Percentiles rank a stretch among this genome's conserved stretches.
phyloP scores from a whole-genome alignment of 345 rosid species.

The Sisymbrium irio region DNA sequence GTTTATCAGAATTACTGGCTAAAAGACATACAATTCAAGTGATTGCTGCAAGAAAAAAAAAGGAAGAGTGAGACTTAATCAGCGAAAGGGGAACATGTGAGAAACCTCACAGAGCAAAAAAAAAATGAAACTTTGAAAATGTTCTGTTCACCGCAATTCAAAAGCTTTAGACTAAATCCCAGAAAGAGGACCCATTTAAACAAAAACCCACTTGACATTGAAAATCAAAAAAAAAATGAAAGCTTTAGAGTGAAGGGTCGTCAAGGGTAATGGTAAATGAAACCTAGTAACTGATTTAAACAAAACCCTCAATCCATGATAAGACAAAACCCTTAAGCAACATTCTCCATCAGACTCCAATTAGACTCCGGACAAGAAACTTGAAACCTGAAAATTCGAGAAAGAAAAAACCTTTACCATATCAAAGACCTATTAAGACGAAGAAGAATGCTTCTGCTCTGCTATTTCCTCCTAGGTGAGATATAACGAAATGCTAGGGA shows the following conservation, averaged over 20 bases:
- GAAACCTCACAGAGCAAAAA: slow-evolving; percentile 50
- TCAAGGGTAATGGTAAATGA: slow-evolving; percentile 26
- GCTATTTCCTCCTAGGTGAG: not conserved
- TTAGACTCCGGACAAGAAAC: not conserved
- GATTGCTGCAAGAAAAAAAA: slow-evolving; percentile 38
- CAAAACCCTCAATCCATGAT: slow-evolving; percentile 3
- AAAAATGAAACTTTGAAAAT: slow-evolving; percentile 31
- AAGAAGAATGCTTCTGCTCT: not conserved
- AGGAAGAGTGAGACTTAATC: not conserved
- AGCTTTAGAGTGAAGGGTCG: slow-evolving; percentile 40
- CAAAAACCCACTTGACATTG: not conserved
- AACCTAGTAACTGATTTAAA: not conserved
- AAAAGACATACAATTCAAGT: slow-evolving; percentile 37
- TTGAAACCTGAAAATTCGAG: not conserved
- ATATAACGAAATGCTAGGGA: not conserved
- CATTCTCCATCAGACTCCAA: slow-evolving; percentile 4
- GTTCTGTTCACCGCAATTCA: slow-evolving; percentile 31
- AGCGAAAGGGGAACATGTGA: slow-evolving; percentile 32
- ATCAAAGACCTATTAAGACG: not conserved
- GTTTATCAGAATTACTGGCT: slow-evolving; percentile 40
- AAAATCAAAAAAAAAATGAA: not conserved
- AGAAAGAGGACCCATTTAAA: slow-evolving; percentile 13
- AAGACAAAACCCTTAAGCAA: slow-evolving; percentile 12
- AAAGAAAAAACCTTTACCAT: not conserved
- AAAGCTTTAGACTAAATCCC: slow-evolving; percentile 7